A percentile compares a stretch with the other conserved stretches of the same genome.
phyloP scores from a whole-genome alignment of 805 yeast species.

The Metschnikowia shivogae region DNA sequence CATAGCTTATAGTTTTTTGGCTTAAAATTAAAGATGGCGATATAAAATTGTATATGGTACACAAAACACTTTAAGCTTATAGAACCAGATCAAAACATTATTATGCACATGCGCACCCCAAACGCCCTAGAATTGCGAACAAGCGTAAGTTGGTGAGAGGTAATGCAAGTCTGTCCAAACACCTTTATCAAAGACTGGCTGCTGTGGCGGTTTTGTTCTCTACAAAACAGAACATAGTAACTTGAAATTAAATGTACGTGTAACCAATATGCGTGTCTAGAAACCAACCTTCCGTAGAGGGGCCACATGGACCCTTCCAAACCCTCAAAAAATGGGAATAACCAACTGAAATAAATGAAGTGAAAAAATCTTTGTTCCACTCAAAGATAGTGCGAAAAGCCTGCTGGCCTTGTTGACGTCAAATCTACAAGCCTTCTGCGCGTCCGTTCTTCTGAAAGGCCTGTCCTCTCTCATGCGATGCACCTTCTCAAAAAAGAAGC shows the following conservation, averaged over 20 bases:
- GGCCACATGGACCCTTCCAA: not conserved
- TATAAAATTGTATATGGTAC: too few species aligned
- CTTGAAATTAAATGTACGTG: not conserved
- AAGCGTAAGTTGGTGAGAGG: too few species aligned
- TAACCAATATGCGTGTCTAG: not conserved
- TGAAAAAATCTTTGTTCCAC: not conserved
- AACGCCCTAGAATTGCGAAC: not conserved
- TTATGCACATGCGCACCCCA: not conserved
- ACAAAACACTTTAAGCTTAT: too few species aligned
- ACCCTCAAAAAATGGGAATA: constrained; percentile 2
- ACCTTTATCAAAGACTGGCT: too few species aligned
- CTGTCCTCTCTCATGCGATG: constrained; percentile 61
- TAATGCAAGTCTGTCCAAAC: not conserved
- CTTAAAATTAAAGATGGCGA: too few species aligned
- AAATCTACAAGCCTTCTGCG: constrained; percentile 95
- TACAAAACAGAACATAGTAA: not conserved
- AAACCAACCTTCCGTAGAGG: constrained; percentile 2
- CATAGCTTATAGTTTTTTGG: too few species aligned
- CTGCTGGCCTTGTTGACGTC: constrained; percentile 96
- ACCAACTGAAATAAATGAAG: constrained; percentile 7
- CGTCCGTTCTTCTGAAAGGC: constrained; percentile 94
- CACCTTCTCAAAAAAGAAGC: constrained; percentile 87
- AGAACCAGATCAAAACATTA: too few species aligned
- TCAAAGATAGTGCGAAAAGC: constrained; percentile 38
- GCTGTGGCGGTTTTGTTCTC: too few species aligned